A percentile compares a stretch with the other conserved stretches of the same genome.
Evolutionary conservation across 495 filamentous ascomycete species (phyloP).

Genomic region (Aspergillus taichungensis): DNA sequence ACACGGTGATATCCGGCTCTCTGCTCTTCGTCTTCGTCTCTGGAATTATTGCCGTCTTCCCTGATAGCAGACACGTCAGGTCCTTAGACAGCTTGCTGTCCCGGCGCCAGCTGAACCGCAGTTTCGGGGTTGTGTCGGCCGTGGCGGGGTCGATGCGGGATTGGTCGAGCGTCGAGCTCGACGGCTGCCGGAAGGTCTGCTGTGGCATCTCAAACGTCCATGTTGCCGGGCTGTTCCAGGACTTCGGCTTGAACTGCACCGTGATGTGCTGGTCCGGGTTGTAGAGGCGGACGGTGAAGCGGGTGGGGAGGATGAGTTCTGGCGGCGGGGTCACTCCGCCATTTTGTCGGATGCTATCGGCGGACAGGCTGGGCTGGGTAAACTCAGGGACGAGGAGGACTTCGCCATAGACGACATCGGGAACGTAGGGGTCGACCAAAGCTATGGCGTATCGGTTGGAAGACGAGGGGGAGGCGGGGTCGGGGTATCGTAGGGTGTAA

Average conservation of each 20-base stretch:
- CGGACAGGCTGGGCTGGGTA: conserved; percentile 69
- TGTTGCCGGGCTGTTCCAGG: conserved; percentile 66
- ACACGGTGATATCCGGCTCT: conserved; percentile 91
- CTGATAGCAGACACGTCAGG: conserved; percentile 71
- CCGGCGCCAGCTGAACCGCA: conserved; percentile 85
- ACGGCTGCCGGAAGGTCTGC: conserved; percentile 72
- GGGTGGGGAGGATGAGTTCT: conserved; percentile 67
- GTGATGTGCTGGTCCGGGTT: conserved; percentile 80
- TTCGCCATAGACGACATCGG: conserved; percentile 78
- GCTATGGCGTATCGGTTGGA: conserved; percentile 81
- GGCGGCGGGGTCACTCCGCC: conserved; percentile 58
- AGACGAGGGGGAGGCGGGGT: conserved; percentile 57
- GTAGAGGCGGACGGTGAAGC: conserved; percentile 82
- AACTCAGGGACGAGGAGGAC: conserved; percentile 78
- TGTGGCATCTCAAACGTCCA: conserved; percentile 95
- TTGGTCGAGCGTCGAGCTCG: conserved; percentile 65
- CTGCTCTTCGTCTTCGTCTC: conserved; percentile 63
- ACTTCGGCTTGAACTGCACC: conserved; percentile 60
- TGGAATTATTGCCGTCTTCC: conserved; percentile 54
- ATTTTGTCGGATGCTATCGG: conserved; percentile 69
- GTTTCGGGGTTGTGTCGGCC: conserved; percentile 63
- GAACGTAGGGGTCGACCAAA: conserved; percentile 72
- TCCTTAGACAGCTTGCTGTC: conserved; percentile 82
- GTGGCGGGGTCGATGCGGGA: conserved; percentile 57
- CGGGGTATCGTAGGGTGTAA: conserved; percentile 67